These are phyloP conservation scores for Barnettozyma sucrosica DNA, from an alignment of 805 yeast genomes.

Conservation along the genomic window DNA sequence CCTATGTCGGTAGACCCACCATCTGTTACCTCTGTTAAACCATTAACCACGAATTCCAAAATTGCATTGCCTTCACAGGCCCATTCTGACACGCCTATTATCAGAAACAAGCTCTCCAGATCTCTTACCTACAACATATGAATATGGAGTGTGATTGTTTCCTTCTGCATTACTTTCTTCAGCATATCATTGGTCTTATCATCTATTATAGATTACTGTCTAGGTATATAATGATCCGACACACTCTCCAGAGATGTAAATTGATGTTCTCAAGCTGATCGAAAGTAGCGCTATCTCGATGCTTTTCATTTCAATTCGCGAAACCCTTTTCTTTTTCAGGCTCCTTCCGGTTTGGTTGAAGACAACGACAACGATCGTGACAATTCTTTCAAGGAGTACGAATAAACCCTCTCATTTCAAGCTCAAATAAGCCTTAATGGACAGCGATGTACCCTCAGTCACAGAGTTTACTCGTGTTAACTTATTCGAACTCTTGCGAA, in stretches of 20 bases:
- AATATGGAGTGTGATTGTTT: background rate
- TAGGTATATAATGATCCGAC: background rate
- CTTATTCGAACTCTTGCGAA: background rate
- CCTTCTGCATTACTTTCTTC: background rate
- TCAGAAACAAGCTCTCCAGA: conserved; percentile 20
- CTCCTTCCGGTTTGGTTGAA: no score
- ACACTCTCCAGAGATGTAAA: background rate
- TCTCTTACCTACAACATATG: conserved; percentile 17
- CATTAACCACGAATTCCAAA: conserved; percentile 1
- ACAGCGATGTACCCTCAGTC: background rate
- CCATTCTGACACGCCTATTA: conserved; percentile 11
- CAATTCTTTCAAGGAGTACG: background rate
- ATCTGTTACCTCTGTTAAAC: background rate
- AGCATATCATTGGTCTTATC: background rate
- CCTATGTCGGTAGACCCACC: conserved; percentile 14
- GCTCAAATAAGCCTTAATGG: background rate
- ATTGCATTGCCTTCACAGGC: conserved; percentile 5
- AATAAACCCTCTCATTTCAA: background rate
- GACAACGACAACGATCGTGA: no score
- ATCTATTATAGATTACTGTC: background rate
- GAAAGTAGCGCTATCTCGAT: background rate
- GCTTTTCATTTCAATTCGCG: background rate
- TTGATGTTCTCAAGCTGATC: background rate
- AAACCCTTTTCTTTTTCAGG: background rate
- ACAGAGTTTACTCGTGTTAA: background rate